These are phyloP conservation scores for Podospora australis DNA, from an alignment of 495 filamentous ascomycete genomes.

Conservation along the genomic window DNA sequence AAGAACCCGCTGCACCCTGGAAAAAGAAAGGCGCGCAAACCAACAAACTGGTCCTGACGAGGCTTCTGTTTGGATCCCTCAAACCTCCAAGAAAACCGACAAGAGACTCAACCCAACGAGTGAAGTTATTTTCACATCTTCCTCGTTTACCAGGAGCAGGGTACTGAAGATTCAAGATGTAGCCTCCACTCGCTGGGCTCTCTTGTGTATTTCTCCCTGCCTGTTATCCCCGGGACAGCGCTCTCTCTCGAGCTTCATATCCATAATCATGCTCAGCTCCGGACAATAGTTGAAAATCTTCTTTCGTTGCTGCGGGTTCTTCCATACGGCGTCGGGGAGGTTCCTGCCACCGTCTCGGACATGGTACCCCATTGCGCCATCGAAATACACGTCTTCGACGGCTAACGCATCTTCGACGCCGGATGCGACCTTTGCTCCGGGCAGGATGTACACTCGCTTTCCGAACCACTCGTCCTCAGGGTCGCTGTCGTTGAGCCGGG, in stretches of 20 bases:
- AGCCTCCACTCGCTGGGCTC: too few species aligned
- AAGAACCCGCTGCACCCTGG: too few species aligned
- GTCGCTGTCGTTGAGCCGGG: conserved; percentile 36
- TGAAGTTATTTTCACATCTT: too few species aligned
- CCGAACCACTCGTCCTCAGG: conserved; percentile 48
- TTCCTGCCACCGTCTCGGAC: conserved; percentile 31
- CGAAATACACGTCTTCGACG: conserved; percentile 40
- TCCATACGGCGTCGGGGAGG: conserved; percentile 37
- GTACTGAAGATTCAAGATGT: too few species aligned
- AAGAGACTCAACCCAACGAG: too few species aligned
- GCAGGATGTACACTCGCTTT: conserved; percentile 34
- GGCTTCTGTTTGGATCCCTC: too few species aligned
- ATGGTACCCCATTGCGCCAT: conserved; percentile 45
- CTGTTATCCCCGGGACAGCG: conserved; percentile 29
- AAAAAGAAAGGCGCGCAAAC: too few species aligned
- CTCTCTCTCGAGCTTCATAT: conserved; percentile 44
- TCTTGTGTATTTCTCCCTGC: conserved; percentile 12
- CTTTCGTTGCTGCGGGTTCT: conserved; percentile 28
- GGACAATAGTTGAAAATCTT: conserved; percentile 44
- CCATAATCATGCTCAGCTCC: conserved; percentile 43
- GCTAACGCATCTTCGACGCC: conserved; percentile 32
- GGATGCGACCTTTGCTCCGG: conserved; percentile 39
- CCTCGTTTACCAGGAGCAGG: too few species aligned
- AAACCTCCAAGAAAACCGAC: too few species aligned
- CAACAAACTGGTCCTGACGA: too few species aligned